Percentiles rank a stretch among this genome's conserved stretches.
phyloP scores from a whole-genome alignment of 306 rosid species.

The Comarum palustre region DNA sequence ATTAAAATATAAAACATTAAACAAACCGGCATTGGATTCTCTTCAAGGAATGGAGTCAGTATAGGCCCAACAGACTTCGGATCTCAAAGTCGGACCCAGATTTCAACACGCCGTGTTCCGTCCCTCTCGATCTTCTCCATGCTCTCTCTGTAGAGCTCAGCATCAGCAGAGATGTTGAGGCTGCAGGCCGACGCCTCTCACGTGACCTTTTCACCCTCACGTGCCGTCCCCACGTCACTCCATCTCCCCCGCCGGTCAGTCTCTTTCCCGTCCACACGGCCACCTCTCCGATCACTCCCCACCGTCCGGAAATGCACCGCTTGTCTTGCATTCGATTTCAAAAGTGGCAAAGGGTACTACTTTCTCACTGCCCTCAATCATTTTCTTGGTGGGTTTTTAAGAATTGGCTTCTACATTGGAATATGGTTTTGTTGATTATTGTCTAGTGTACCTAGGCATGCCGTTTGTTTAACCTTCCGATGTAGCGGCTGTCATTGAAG shows the following conservation, averaged over 20 bases:
- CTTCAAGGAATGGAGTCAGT: too few species aligned
- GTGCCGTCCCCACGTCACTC: constrained; percentile 24
- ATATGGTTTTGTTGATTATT: not conserved
- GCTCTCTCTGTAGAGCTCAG: not conserved
- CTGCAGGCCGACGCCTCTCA: constrained; percentile 25
- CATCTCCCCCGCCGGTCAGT: constrained; percentile 19
- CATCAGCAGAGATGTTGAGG: constrained; percentile 27
- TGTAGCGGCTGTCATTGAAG: not conserved
- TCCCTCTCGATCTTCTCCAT: too few species aligned
- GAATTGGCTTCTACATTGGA: not conserved
- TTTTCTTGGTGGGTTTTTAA: not conserved
- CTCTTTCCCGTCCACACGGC: constrained; percentile 24
- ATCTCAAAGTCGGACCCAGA: too few species aligned
- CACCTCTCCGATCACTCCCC: constrained; percentile 35
- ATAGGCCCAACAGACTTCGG: too few species aligned
- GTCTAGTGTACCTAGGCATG: not conserved
- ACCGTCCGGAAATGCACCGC: constrained; percentile 24
- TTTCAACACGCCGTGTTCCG: too few species aligned
- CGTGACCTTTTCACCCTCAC: constrained; percentile 23
- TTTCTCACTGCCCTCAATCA: too few species aligned
- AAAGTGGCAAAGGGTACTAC: constrained; percentile 55
- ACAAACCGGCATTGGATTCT: too few species aligned
- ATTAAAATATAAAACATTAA: too few species aligned
- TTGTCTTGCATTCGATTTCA: constrained; percentile 35
- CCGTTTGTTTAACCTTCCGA: too few species aligned